phyloP scores from a whole-genome alignment of 2,329 filamentous ascomycete species.

The Xylaria sp. region DNA sequence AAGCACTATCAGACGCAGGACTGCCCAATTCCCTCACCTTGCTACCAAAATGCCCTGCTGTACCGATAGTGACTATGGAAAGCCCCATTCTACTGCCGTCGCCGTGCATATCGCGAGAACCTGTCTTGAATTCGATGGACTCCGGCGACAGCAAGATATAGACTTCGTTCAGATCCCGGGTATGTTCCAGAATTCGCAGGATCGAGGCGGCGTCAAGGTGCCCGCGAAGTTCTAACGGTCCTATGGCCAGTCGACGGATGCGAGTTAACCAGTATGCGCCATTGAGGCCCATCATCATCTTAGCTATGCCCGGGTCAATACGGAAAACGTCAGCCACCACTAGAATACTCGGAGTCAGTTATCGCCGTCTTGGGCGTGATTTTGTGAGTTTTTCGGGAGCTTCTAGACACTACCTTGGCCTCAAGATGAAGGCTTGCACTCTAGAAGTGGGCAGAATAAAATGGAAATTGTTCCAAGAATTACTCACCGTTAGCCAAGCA shows the following conservation, averaged over 20 bases:
- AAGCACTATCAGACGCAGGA: background rate
- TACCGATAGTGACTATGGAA: slow-evolving; percentile 5
- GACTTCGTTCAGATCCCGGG: slow-evolving; percentile 28
- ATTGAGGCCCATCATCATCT: slow-evolving; percentile 25
- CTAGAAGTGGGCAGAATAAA: too few relatives aligned
- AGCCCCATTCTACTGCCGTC: background rate
- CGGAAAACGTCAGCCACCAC: slow-evolving; percentile 31
- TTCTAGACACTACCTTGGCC: too few relatives aligned
- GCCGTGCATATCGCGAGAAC: background rate
- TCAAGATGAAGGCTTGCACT: too few relatives aligned
- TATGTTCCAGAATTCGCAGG: slow-evolving; percentile 25
- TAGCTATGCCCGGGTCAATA: slow-evolving; percentile 28
- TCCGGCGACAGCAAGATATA: slow-evolving; percentile 30
- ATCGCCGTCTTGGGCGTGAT: too few relatives aligned
- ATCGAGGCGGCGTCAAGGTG: slow-evolving; percentile 17
- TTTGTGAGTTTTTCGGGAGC: too few relatives aligned
- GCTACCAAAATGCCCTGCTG: slow-evolving; percentile 9
- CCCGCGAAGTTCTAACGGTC: slow-evolving; percentile 18
- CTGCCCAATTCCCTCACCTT: slow-evolving; percentile 16
- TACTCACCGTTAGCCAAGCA: slow-evolving; percentile 26
- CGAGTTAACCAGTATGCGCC: slow-evolving; percentile 23
- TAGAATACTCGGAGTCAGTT: too few relatives aligned
- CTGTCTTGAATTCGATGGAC: slow-evolving; percentile 5
- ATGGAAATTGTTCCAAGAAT: too few relatives aligned
- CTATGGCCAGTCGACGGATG: slow-evolving; percentile 32